A percentile compares a stretch with the other conserved stretches of the same genome.
Conservation (phyloP, 768 basidiomycete species). For the Saitozyma sp. region DNA sequence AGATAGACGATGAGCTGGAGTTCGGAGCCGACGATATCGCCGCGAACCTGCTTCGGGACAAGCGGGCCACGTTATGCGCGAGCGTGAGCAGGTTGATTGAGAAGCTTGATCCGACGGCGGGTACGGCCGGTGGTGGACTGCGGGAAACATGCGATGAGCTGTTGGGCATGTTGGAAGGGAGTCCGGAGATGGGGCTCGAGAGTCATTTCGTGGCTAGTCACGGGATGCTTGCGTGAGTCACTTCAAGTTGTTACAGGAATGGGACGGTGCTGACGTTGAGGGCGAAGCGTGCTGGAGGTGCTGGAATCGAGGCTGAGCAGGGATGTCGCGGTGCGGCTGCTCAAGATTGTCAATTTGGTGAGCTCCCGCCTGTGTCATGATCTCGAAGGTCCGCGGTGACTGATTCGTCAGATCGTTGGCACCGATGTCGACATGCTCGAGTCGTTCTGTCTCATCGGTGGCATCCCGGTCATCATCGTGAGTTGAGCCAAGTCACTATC, state of each 20-base stretch:
- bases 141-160: slow-evolving; percentile 83
- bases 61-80: slow-evolving; percentile 80
- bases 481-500: slow-evolving; percentile 7
- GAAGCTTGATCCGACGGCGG: slow-evolving; percentile 81
- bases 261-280: neutral
- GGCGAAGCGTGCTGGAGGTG: slow-evolving; percentile 70
- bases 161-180: slow-evolving; percentile 73
- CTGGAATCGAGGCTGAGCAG: slow-evolving; percentile 81
- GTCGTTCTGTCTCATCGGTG: slow-evolving; percentile 82
- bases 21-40: slow-evolving; percentile 70
- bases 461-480: slow-evolving; percentile 91
- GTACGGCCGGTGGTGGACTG: slow-evolving; percentile 71
- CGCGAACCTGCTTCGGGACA: slow-evolving; percentile 87
- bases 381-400: neutral
- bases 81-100: slow-evolving; percentile 63
- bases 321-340: slow-evolving; percentile 78
- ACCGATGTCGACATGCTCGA: slow-evolving; percentile 83
- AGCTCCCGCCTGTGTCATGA: slow-evolving; percentile 29
- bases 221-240: slow-evolving; percentile 74
- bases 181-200: slow-evolving; percentile 74
- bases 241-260: neutral
- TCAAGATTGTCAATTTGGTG: slow-evolving; percentile 88
- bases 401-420: slow-evolving; percentile 55
- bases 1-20: slow-evolving; percentile 92
- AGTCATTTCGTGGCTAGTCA: slow-evolving; percentile 85